Conservation (phyloP, 2,329 filamentous ascomycete genomes). For the Cucurbitaria berberidis region DNA sequence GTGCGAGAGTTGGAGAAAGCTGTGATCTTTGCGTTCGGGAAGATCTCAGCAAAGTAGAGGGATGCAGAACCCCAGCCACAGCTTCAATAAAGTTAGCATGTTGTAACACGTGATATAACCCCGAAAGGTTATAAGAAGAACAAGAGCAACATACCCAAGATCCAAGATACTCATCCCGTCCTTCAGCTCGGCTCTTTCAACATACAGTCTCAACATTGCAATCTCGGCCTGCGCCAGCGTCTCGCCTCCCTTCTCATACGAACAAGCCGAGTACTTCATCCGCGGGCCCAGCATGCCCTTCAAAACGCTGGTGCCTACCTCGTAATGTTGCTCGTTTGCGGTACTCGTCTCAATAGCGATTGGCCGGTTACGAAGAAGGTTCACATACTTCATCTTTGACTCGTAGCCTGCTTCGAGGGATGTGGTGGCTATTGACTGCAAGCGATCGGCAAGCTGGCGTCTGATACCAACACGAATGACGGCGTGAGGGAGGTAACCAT, state of each 20-base stretch:
- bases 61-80: conserved; percentile 73
- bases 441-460: conserved; percentile 67
- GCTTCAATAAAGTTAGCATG: conserved; percentile 43
- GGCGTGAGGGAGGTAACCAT: conserved; percentile 67
- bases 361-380: conserved; percentile 63
- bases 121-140: conserved; percentile 3
- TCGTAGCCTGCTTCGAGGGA: conserved; percentile 61
- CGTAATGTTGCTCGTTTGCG: conserved; percentile 75
- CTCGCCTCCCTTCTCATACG: conserved; percentile 63
- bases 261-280: conserved; percentile 75
- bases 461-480: conserved; percentile 71
- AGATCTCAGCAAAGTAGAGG: conserved; percentile 69
- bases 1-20: conserved; percentile 74
- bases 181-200: conserved; percentile 63
- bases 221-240: conserved; percentile 70
- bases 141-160: conserved; percentile 57
- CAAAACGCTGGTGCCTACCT: conserved; percentile 71
- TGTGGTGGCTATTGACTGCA: conserved; percentile 61
- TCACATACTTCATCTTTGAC: conserved; percentile 69
- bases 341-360: conserved; percentile 72
- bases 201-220: conserved; percentile 69
- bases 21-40: conserved; percentile 67
- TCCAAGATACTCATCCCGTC: conserved; percentile 69
- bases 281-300: conserved; percentile 66
- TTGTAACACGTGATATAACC: not conserved